Conservation (phyloP, 2,329 filamentous ascomycete genomes). For the Exophiala spinifera region DNA sequence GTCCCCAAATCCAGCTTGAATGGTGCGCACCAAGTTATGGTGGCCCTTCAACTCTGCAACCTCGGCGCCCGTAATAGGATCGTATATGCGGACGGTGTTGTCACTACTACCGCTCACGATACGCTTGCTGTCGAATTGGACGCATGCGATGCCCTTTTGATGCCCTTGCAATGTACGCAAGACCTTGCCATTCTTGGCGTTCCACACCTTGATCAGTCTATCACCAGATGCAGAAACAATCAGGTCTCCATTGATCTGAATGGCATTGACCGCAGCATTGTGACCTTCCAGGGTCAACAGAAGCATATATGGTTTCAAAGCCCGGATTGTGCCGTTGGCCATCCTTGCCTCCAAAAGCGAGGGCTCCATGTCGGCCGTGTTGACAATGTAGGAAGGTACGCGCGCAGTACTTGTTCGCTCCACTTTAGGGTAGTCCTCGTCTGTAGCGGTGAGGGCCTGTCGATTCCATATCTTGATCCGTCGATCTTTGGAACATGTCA, state of each 20-base stretch:
- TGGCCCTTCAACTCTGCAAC: constrained; percentile 85
- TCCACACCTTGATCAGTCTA: constrained; percentile 90
- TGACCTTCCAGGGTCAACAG: constrained; percentile 82
- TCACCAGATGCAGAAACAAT: constrained; percentile 95
- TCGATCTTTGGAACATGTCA: constrained; percentile 97
- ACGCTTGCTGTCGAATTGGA: constrained; percentile 89
- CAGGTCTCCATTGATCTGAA: constrained; percentile 80
- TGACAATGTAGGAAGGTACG: constrained; percentile 53
- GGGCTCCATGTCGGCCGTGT: constrained; percentile 44
- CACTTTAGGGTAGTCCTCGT: constrained; percentile 44
- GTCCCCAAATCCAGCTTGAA: constrained; percentile 93
- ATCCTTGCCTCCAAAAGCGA: constrained; percentile 43
- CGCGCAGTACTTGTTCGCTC: constrained; percentile 34
- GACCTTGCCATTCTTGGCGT: constrained; percentile 75
- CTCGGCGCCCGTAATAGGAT: constrained; percentile 78
- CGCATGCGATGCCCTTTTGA: constrained; percentile 92
- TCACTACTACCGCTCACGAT: constrained; percentile 97
- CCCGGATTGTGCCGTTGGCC: constrained; percentile 40
- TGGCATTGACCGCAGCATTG: constrained; percentile 88
- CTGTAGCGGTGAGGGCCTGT: constrained; percentile 54
- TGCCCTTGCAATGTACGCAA: constrained; percentile 79
- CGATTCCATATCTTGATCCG: constrained; percentile 96
- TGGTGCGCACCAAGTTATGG: constrained; percentile 79
- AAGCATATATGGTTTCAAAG: constrained; percentile 65
- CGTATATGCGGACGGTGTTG: constrained; percentile 93